A percentile compares a stretch with the other conserved stretches of the same genome.
Evolutionary conservation across 169 alveolate species (phyloP).

Genomic region (Cryptosporidium ubiquitum): DNA sequence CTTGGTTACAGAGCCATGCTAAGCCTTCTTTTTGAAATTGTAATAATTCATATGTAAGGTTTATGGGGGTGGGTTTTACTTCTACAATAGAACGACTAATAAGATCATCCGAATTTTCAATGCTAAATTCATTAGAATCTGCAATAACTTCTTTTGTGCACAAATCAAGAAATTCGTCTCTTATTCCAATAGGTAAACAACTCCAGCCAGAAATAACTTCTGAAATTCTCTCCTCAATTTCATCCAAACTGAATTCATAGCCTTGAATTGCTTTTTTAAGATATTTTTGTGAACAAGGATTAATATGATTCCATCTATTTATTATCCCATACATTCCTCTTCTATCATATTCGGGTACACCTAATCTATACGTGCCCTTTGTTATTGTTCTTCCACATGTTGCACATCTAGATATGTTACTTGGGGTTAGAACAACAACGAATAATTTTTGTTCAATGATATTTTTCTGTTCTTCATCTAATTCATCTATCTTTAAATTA

Average conservation of each 20-base stretch:
- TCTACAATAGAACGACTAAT: constrained; percentile 27
- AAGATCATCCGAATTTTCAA: constrained; percentile 14
- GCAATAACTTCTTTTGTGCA: constrained; percentile 26
- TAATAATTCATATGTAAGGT: constrained; percentile 73
- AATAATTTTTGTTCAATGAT: constrained; percentile 32
- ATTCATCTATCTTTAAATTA: constrained; percentile 10
- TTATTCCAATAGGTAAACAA: constrained; percentile 40
- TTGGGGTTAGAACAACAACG: constrained; percentile 40
- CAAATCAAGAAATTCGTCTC: constrained; percentile 20
- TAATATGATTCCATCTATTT: constrained; percentile 68
- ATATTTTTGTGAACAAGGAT: constrained; percentile 42
- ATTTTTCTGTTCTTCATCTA: constrained; percentile 33
- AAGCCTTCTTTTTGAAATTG: constrained; percentile 81
- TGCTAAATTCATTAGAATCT: not conserved
- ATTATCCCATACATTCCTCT: constrained; percentile 71
- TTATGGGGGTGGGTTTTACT: constrained; percentile 66
- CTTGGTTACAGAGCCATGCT: constrained; percentile 85
- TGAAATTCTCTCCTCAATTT: constrained; percentile 17
- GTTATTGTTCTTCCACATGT: constrained; percentile 42
- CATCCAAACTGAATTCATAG: not conserved
- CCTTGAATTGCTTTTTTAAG: constrained; percentile 55
- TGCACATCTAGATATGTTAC: constrained; percentile 68
- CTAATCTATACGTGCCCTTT: constrained; percentile 57
- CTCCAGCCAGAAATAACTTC: constrained; percentile 47
- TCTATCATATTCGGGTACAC: constrained; percentile 70